Evolutionary conservation across 73 alveolate genomes (phyloP).

Genomic region (Chromera velia): DNA sequence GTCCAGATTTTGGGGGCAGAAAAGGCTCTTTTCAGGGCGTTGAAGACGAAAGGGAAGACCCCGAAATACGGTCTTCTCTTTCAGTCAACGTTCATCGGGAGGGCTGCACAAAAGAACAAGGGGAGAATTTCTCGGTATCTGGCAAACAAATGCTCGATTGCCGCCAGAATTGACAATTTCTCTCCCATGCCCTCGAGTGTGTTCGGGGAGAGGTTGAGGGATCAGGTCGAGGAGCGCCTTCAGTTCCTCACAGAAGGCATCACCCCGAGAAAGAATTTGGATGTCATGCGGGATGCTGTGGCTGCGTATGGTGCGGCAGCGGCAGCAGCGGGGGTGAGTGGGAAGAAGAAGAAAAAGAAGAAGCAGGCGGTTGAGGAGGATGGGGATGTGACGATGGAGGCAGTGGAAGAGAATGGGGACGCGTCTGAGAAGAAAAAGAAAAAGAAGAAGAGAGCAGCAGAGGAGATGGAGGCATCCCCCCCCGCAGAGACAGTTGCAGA

Average conservation of each 20-base stretch:
- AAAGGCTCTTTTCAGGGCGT: conserved; percentile 87
- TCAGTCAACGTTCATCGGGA: conserved; percentile 95
- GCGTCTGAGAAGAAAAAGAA: neutral
- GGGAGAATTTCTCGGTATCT: conserved; percentile 51
- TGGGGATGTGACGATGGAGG: neutral
- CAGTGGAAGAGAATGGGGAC: neutral
- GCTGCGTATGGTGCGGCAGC: neutral
- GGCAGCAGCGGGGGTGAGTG: neutral
- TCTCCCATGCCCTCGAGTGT: conserved; percentile 45
- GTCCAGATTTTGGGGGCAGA: conserved; percentile 99
- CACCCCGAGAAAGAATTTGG: conserved; percentile 42
- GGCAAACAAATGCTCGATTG: conserved; percentile 97
- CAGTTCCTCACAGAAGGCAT: conserved; percentile 47
- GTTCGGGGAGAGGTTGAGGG: conserved; percentile 52
- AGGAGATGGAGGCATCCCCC: neutral
- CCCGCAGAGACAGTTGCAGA: too few relatives aligned
- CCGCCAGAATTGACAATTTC: conserved; percentile 87
- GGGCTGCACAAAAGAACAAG: conserved; percentile 90
- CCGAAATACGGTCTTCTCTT: conserved; percentile 98
- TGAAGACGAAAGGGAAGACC: conserved; percentile 78
- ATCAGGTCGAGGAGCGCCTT: conserved; percentile 57
- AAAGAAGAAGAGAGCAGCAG: neutral
- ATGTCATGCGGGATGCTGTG: conserved; percentile 52
- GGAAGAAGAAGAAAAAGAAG: neutral
- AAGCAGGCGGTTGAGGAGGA: neutral